Base-by-base conservation (phyloP, 2,329 filamentous ascomycete genomes). In the Talaromyces sp. region DNA sequence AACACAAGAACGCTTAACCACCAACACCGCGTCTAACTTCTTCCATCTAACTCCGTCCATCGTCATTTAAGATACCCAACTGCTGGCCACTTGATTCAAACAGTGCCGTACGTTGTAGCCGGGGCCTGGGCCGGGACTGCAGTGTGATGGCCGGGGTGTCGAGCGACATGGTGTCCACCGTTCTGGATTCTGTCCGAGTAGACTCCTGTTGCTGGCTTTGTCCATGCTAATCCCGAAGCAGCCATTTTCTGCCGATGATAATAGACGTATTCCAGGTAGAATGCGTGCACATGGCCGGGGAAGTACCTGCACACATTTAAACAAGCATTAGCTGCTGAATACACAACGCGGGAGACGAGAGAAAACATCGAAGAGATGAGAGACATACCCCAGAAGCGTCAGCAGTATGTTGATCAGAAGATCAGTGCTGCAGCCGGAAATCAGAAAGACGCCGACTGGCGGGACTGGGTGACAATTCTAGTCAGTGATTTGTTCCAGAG, bases 251-350 rank as follows among this genome's bases (percentile, higher is more conserved):
- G 64, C 52, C 70, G 83, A 68, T 90, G 85, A 74, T 88, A 93
- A 78, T 92, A 96, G 63, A 95, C 80, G 72, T 92, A 95, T 75
- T 92, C 86, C 63, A 91, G 66, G 72, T 92, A 94, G 74, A 92
- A 92, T 50, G 89, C 89, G 71, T 92, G 87, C 48, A 93, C 83
- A 66, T 91, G 87, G 8, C 90, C 91, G 0, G 90, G 90, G 56
- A 94, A 75, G 72, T 88, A 90, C n/a, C 85, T 85, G 61, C 11
- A 31, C 24, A 24, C 14, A 6, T 38, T 17, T n/a, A n/a, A n/a
- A 38, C 14, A 38, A 38, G 6, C 8, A 19, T 53, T 26, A 48
- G 32, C 26, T 9, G 17, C 27, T 24, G n/a, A 9, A 10, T 54
- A 3, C n/a, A 32, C 24, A n/a, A n/a, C 10, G 8, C 3, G 26